phyloP scores from a whole-genome alignment of 2,329 filamentous ascomycete genomes.

The Zelopaecilomyces penicillatus region DNA sequence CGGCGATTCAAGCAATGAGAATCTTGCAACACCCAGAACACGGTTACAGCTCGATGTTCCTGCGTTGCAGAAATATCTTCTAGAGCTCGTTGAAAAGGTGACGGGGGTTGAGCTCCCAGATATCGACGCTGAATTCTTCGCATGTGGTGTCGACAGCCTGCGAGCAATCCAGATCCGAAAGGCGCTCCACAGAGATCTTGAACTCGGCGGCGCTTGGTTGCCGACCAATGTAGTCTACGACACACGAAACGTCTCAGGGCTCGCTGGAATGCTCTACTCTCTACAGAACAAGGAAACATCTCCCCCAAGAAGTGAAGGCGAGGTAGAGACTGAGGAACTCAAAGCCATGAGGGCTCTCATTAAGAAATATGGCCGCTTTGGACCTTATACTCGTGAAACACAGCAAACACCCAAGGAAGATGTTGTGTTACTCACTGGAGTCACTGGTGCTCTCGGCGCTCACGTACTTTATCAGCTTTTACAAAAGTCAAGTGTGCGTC shows the following conservation, averaged over 20 bases:
- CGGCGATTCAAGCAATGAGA: conserved; percentile 17
- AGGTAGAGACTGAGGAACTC: conserved; percentile 19
- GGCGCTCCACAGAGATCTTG: conserved; percentile 40
- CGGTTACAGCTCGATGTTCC: neutral
- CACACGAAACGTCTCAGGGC: conserved; percentile 19
- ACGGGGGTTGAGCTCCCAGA: conserved; percentile 12
- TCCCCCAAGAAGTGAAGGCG: conserved; percentile 30
- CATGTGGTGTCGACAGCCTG: conserved; percentile 47
- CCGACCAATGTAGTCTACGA: conserved; percentile 52
- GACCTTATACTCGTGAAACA: neutral
- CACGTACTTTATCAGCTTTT: conserved; percentile 53
- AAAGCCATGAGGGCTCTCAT: conserved; percentile 20
- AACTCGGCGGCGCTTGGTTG: conserved; percentile 36
- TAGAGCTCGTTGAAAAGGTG: conserved; percentile 9
- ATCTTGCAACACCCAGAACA: neutral
- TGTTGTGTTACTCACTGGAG: conserved; percentile 46
- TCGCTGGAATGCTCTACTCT: neutral
- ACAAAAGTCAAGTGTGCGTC: conserved; percentile 43
- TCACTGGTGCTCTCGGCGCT: conserved; percentile 56
- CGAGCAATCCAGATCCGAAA: conserved; percentile 48
- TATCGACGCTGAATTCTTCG: conserved; percentile 48
- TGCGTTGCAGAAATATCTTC: conserved; percentile 18
- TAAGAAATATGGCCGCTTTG: conserved; percentile 11
- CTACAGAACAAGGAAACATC: conserved; percentile 11
- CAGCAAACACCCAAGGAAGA: conserved; percentile 5